Base-by-base conservation (phyloP, 2,329 filamentous ascomycete species). In the Hawksworthiomyces lignivorus region DNA sequence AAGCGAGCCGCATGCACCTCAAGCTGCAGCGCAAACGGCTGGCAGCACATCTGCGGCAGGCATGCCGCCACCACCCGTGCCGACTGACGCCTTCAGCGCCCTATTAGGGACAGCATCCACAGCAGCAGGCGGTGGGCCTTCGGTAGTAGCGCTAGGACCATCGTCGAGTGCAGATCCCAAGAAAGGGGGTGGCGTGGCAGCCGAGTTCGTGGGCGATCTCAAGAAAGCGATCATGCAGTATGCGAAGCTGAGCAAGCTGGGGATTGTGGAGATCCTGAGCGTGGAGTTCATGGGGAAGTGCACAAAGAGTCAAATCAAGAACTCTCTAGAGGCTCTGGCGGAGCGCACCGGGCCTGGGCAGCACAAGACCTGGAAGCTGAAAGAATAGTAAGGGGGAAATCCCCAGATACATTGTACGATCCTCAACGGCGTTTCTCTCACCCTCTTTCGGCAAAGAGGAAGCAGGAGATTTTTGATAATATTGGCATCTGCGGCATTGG, bases 191-290 rank as follows among this genome's bases (percentile, higher is more conserved):
- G 60, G 68, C 21, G 69, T 88, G 15, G 72, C 77, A 4, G 61
- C 66, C 2, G 77, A 84, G 9, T 66, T 80, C 31, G 58, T 87
- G 24, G 65, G 68, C 1, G 60, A 80, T 10, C 87, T 94, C 61
- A 88, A 82, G 58, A 64, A 70, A 22, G 77, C 77, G 1, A 70
- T 94, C n/a, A 62, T 80, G 48, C 75, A 84, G 33, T 61, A 62
- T 49, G 57, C 56, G 15, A 62, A 59, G 30, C 66, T 87, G 36
- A 84, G 77, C 29, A 92, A 92, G 62, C 62, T 80, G 2, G 86
- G 84, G 7, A 64, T 92, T 51, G 70, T 87, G 8, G 86, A 90
- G 59, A 71, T 83, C 5, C 61, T 94, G 46, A 86, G 87, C 60
- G 81, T 83, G 56, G 72, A 77, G 51, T 87, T 90, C 50, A 11